Conservation (phyloP, 202 grass and related monocot genomes). For the Bolboschoenoplectus hybrid region DNA sequence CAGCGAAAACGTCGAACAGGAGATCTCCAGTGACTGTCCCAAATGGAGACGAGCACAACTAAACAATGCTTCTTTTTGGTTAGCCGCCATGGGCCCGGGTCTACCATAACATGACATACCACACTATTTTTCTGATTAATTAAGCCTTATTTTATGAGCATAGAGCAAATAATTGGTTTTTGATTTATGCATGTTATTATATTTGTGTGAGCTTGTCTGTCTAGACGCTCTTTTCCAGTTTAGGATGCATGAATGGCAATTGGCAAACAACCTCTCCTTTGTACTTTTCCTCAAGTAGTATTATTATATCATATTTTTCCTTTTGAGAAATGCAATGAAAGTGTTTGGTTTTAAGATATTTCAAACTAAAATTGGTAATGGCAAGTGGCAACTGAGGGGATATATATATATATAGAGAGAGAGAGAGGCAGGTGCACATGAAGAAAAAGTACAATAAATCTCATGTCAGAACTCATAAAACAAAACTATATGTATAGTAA, state of each 20-base stretch:
- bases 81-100: background rate
- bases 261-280: background rate
- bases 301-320: background rate
- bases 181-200: background rate
- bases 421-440: background rate
- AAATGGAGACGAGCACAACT: slow-evolving; percentile 3
- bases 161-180: background rate
- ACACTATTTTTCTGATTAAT: background rate
- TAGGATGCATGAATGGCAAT: background rate
- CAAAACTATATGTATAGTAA: background rate
- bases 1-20: background rate
- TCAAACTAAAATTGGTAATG: background rate
- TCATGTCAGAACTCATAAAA: background rate
- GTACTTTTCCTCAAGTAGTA: background rate
- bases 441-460: background rate
- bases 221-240: background rate
- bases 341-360: background rate
- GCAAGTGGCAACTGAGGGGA: background rate
- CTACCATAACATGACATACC: background rate
- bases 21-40: too few species aligned
- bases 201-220: background rate
- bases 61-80: background rate
- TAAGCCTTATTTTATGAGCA: background rate
- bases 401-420: too few species aligned
- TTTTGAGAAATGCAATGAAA: background rate